A percentile compares a stretch with the other conserved stretches of the same genome.
Conservation (phyloP, 2,329 filamentous ascomycete genomes). For the Cercospora janseana region DNA sequence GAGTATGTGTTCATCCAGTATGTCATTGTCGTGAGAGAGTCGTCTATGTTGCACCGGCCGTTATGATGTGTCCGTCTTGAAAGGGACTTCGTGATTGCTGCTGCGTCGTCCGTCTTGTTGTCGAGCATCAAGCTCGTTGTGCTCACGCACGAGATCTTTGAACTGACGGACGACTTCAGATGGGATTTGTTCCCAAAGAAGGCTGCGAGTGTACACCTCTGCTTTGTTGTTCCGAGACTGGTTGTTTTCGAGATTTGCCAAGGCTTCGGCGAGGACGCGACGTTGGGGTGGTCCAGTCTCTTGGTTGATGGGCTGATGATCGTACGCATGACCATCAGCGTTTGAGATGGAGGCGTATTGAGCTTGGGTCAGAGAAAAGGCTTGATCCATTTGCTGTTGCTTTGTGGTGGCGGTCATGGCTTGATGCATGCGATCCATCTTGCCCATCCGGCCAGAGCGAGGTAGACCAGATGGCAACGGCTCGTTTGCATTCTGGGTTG, state of each 20-base stretch:
- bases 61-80: conserved; percentile 23
- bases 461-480: conserved; percentile 27
- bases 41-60: conserved; percentile 16
- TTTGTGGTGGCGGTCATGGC: conserved; percentile 62
- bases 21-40: conserved; percentile 19
- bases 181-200: conserved; percentile 93
- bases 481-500: conserved; percentile 22
- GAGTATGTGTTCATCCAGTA: conserved; percentile 11
- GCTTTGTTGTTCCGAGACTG: conserved; percentile 55
- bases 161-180: conserved; percentile 89
- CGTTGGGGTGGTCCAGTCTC: conserved; percentile 43
- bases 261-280: conserved; percentile 75
- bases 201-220: conserved; percentile 86
- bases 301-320: conserved; percentile 20
- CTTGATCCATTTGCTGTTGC: conserved; percentile 82
- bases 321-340: conserved; percentile 65
- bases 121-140: conserved; percentile 32
- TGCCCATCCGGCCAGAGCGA: conserved; percentile 17
- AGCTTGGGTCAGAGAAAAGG: conserved; percentile 79
- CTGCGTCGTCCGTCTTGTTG: conserved; percentile 23
- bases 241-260: conserved; percentile 72
- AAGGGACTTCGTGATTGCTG: conserved; percentile 22
- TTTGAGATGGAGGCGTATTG: conserved; percentile 84
- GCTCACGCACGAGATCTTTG: conserved; percentile 80
- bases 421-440: conserved; percentile 44